phyloP scores from a whole-genome alignment of 208 protist genomes.

The Acanthamoeba royreba region DNA sequence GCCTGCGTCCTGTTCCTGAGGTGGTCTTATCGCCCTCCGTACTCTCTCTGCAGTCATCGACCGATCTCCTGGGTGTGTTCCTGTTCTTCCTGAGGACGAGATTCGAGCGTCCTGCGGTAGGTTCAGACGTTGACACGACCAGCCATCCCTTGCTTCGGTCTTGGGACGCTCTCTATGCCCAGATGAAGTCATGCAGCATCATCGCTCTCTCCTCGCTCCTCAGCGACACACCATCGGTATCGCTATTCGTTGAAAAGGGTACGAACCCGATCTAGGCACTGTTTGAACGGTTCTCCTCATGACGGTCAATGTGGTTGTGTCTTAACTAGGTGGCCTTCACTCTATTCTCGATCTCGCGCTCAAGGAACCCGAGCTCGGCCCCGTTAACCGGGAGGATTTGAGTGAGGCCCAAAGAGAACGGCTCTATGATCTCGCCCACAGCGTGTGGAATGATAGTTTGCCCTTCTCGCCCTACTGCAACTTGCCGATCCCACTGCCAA shows the following conservation, averaged over 20 bases:
- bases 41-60: not conserved
- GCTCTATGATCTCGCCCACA: not conserved
- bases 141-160: not conserved
- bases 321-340: not conserved
- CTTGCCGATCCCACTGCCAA: not conserved
- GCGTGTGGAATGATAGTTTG: not conserved
- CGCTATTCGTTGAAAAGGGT: conserved; percentile 26
- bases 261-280: not conserved
- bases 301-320: no score
- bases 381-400: not conserved
- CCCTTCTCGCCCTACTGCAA: conserved; percentile 34
- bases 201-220: not conserved
- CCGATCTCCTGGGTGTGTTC: not conserved
- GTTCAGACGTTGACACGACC: not conserved
- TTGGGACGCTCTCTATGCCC: not conserved
- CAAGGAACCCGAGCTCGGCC: not conserved
- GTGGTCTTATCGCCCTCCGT: not conserved
- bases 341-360: not conserved
- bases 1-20: not conserved
- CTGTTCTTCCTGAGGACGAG: not conserved
- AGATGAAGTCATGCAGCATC: conserved; percentile 28
- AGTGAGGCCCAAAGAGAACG: not conserved
- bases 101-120: not conserved
- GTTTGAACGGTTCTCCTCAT: no score
- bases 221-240: not conserved